phyloP scores from a whole-genome alignment of 345 rosid genomes.

The Orychophragmus violaceus region DNA sequence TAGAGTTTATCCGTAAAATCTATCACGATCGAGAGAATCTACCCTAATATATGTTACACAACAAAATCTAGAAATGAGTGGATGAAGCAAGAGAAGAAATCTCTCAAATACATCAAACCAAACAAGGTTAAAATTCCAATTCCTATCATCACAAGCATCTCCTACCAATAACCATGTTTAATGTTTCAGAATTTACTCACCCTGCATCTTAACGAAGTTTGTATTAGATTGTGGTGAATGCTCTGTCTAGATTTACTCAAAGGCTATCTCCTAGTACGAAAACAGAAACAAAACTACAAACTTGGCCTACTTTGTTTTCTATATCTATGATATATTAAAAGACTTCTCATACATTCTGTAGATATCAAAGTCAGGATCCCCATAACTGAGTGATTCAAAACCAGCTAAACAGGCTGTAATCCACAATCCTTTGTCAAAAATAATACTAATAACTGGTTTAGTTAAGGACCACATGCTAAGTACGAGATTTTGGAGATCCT shows the following conservation, averaged over 20 bases:
- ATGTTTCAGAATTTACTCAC: neutral
- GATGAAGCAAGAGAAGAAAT: neutral
- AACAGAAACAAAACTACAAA: neutral
- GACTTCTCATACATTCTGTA: neutral
- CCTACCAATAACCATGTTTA: neutral
- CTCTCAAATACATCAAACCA: neutral
- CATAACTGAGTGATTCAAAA: neutral
- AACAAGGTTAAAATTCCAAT: neutral
- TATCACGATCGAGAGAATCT: neutral
- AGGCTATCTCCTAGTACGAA: neutral
- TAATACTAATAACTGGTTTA: neutral
- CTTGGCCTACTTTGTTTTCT: neutral
- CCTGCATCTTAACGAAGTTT: neutral
- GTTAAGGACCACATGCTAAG: conserved; percentile 2
- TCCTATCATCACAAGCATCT: neutral
- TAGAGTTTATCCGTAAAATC: neutral
- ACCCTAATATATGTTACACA: neutral
- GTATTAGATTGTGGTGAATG: neutral
- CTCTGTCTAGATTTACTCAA: neutral
- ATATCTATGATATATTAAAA: neutral
- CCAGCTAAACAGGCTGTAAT: neutral
- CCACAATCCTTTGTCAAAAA: neutral
- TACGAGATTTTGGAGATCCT: conserved; percentile 12
- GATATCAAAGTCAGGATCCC: neutral
- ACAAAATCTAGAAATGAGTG: neutral